Base-by-base conservation (phyloP, 1,139 yeast species). In the Kodamaea alishanica region DNA sequence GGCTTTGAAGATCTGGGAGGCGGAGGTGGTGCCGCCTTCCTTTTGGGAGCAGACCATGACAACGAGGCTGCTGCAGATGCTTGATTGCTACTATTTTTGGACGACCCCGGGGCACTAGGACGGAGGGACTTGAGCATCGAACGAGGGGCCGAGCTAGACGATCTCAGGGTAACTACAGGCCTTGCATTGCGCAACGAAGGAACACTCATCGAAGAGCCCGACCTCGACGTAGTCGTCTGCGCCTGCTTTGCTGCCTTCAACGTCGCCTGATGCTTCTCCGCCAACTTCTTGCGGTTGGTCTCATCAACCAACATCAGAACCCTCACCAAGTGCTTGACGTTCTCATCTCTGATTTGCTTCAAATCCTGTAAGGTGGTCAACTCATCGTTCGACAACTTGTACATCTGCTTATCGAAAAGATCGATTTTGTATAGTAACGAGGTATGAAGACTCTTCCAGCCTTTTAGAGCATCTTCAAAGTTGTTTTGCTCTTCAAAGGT, bases 371-470 rank as follows among this genome's bases (percentile, higher is more conserved):
- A 54, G 5, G 77, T 54, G 24, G 56, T 55, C 15, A 59, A 46
- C 44, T 77, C 82, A 34, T 77, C 80, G 6, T 60, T 55, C 8
- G 62, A 47, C 29, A 48, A 49, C 43, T 64, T 66, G 24, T 53
- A 39, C 7, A 63, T 55, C 8, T 61, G 59, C 43, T 72, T 73
- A 36, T 80, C 84, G 39, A 82, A 70, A 9, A 64, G 50, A 28
- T 81, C 84, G 32, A 81, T 60, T 49, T 77, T 77, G 54, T 66
- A 77, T 38, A 79, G 65, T 8, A 81, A 67, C 37, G 76, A 72
- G 2, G 85, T 79, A 47, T 81, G 86, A 12, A 84, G 60, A 6
- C 80, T 68, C 50, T 79, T 81, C 90, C 90, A 84, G 2, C 89
- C 89, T 48, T 74, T 76, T 24, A 81, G 60, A 1, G 90, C 85